A percentile compares a stretch with the other conserved stretches of the same genome.
Conservation (phyloP, 805 yeast genomes). For the Candida boidinii region DNA sequence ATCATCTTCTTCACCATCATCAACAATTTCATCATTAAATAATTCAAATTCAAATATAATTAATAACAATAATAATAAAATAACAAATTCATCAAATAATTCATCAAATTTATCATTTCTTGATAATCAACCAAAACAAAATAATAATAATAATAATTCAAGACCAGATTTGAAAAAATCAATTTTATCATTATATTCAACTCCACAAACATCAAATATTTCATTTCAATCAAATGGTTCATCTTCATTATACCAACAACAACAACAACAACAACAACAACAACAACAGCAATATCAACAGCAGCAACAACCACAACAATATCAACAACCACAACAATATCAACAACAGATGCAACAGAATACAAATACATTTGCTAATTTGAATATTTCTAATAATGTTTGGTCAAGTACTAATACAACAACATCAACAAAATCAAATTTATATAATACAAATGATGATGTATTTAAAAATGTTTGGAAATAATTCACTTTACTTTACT, state of each 20-base stretch:
- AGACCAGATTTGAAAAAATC: constrained; percentile 90
- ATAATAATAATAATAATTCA: constrained; percentile 12
- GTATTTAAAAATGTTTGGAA: constrained; percentile 26
- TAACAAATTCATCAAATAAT: background rate
- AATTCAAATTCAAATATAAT: constrained; percentile 1
- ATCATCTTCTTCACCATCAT: constrained; percentile 2
- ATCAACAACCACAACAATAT: background rate
- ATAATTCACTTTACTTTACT: constrained; percentile 1
- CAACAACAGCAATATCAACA: background rate
- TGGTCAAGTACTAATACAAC: constrained; percentile 8
- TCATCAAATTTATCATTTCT: constrained; percentile 6
- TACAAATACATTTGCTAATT: too few species aligned
- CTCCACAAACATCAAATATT: constrained; percentile 18
- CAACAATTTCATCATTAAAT: constrained; percentile 5
- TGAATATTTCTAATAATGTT: constrained; percentile 4
- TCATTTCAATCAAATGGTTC: background rate
- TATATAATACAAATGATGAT: constrained; percentile 9
- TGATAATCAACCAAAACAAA: constrained; percentile 6
- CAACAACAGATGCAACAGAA: too few species aligned
- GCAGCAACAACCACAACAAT: constrained; percentile 1
- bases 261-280: background rate
- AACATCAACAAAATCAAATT: constrained; percentile 4
- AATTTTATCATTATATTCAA: constrained; percentile 78
- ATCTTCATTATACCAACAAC: background rate
- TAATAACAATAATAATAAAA: too few species aligned